A percentile compares a stretch with the other conserved stretches of the same genome.
Conservation (phyloP, 2,329 filamentous ascomycete species). For the Microcyclospora tardicrescens region DNA sequence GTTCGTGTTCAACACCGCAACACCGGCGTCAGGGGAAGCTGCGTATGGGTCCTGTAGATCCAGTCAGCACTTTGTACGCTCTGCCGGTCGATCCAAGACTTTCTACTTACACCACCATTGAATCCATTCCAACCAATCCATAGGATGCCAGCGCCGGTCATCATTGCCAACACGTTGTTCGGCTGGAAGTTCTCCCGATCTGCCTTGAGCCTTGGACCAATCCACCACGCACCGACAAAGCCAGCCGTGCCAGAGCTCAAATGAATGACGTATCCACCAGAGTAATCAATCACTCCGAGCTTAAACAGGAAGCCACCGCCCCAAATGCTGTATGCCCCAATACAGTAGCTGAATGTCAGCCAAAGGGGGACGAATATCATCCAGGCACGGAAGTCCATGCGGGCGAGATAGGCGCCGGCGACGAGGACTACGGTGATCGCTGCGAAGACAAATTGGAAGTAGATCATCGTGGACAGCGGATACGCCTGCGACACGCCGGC, state of each 20-base stretch:
- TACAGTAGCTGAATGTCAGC: slow-evolving; percentile 35
- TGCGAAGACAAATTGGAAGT: slow-evolving; percentile 43
- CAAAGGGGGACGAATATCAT: slow-evolving; percentile 41
- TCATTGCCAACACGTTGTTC: slow-evolving; percentile 34
- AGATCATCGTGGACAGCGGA: slow-evolving; percentile 38
- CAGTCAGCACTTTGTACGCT: background rate
- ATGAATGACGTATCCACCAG: slow-evolving; percentile 41
- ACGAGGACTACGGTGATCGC: slow-evolving; percentile 38
- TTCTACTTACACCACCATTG: slow-evolving; percentile 29
- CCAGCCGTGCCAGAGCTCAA: slow-evolving; percentile 40
- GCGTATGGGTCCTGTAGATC: slow-evolving; percentile 32
- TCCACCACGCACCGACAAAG: slow-evolving; percentile 35
- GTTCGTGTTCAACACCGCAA: slow-evolving; percentile 41
- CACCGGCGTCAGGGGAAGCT: slow-evolving; percentile 37
- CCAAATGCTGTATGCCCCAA: slow-evolving; percentile 35
- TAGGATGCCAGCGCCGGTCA: slow-evolving; percentile 38
- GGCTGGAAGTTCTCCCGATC: slow-evolving; percentile 36
- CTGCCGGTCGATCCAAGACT: background rate
- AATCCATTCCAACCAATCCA: slow-evolving; percentile 44
- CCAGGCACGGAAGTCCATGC: slow-evolving; percentile 41
- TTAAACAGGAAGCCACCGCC: slow-evolving; percentile 35
- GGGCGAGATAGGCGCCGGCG: slow-evolving; percentile 34
- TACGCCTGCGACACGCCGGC: slow-evolving; percentile 31
- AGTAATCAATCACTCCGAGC: slow-evolving; percentile 39
- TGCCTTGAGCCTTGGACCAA: slow-evolving; percentile 33